Evolutionary conservation across 306 rosid genomes (phyloP).

Genomic region (Crotalaria pallida): DNA sequence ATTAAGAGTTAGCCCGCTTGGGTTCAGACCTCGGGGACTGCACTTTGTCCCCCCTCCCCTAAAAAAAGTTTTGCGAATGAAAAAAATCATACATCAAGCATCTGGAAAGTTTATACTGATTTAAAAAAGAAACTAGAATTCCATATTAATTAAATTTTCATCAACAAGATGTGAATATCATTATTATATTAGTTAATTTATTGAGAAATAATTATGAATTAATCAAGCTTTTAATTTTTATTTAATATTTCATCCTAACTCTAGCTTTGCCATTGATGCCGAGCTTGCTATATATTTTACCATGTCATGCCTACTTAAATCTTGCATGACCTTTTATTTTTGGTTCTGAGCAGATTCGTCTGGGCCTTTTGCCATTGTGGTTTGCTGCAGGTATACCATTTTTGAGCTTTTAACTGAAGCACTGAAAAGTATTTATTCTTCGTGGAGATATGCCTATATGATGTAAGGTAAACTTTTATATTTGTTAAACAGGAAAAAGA

Average conservation of each 20-base stretch:
- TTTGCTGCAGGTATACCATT: slow-evolving; percentile 63
- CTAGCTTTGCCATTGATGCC: not conserved
- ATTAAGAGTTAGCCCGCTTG: too few relatives aligned
- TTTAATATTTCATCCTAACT: not conserved
- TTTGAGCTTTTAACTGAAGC: slow-evolving; percentile 21
- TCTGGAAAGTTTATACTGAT: not conserved
- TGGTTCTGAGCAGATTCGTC: slow-evolving; percentile 51
- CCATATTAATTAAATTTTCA: slow-evolving; percentile 4
- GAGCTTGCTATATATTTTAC: not conserved
- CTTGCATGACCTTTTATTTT: slow-evolving; percentile 5
- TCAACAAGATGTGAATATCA: not conserved
- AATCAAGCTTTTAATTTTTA: slow-evolving; percentile 3
- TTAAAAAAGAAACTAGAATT: not conserved
- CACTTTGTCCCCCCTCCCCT: too few relatives aligned
- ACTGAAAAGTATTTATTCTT: slow-evolving; percentile 25
- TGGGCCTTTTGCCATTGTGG: slow-evolving; percentile 74
- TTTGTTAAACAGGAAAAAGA: slow-evolving; percentile 59
- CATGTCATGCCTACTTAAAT: slow-evolving; percentile 11
- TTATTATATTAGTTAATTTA: not conserved
- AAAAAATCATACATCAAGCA: not conserved
- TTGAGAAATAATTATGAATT: slow-evolving; percentile 8
- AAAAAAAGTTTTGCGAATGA: too few relatives aligned
- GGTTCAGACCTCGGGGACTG: too few relatives aligned
- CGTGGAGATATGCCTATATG: slow-evolving; percentile 27
- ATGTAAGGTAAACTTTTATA: slow-evolving; percentile 28